phyloP scores from a whole-genome alignment of 2,329 filamentous ascomycete species.

The Pyrenophora teres region DNA sequence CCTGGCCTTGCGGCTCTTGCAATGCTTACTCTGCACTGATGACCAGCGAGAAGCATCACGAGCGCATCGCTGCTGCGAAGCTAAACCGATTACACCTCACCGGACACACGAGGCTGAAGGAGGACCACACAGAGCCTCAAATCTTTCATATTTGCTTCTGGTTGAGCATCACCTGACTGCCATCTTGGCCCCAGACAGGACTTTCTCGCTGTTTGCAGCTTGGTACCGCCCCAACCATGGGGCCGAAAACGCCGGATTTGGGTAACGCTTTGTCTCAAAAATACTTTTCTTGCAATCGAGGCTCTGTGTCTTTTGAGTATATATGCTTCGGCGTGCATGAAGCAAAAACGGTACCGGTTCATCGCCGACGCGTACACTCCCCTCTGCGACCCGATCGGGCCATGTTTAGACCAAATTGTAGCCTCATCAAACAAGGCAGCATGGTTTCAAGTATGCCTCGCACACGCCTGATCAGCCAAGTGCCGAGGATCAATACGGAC shows the following conservation, averaged over 20 bases:
- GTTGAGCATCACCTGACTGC: neutral
- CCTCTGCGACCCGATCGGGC: neutral
- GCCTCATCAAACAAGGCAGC: neutral
- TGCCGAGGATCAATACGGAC: too few relatives aligned
- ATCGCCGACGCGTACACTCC: neutral
- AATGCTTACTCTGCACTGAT: neutral
- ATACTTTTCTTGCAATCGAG: neutral
- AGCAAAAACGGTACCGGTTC: neutral
- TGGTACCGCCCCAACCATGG: too few relatives aligned
- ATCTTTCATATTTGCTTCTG: neutral
- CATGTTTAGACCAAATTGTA: neutral
- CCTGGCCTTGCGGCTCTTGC: neutral
- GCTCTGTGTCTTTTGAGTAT: neutral
- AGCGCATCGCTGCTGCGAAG: neutral
- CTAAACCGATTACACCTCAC: conserved; percentile 13
- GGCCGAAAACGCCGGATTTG: too few relatives aligned
- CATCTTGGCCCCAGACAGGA: neutral
- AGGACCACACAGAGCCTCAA: conserved; percentile 3
- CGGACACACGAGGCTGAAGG: conserved; percentile 5
- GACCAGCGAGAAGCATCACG: neutral
- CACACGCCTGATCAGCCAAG: too few relatives aligned
- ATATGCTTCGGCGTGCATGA: neutral
- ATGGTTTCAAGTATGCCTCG: neutral
- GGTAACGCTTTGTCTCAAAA: too few relatives aligned
- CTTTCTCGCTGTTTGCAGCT: too few relatives aligned